Conservation (phyloP, 2,329 filamentous ascomycete species). For the Colletotrichum godetiae region DNA sequence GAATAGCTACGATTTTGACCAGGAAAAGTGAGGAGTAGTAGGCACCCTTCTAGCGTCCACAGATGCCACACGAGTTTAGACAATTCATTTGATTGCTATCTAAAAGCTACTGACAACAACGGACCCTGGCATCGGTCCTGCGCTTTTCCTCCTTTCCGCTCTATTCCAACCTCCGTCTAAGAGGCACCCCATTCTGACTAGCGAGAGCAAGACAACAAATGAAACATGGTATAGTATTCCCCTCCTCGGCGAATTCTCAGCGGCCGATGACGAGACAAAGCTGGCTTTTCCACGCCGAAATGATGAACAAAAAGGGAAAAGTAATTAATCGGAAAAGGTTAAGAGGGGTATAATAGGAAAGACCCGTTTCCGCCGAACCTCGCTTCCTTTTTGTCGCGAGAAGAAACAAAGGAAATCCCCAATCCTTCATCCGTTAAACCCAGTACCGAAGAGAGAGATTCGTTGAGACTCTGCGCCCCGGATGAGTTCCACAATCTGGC, state of each 20-base stretch:
- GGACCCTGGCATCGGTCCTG: neutral
- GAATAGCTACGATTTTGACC: conserved; percentile 72
- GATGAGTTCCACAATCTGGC: neutral
- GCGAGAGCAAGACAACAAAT: neutral
- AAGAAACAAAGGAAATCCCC: conserved; percentile 10
- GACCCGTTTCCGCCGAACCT: neutral
- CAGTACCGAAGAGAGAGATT: no score
- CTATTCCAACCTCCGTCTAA: neutral
- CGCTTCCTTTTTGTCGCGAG: conserved; percentile 1
- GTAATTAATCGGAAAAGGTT: neutral
- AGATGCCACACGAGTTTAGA: neutral
- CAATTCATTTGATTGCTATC: neutral
- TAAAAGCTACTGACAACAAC: neutral
- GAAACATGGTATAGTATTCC: conserved; percentile 14
- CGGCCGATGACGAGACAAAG: neutral
- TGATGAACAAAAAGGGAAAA: neutral
- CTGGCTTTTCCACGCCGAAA: neutral
- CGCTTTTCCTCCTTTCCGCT: neutral
- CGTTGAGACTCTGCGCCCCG: neutral
- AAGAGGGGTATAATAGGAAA: conserved; percentile 20
- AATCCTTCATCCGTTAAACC: neutral
- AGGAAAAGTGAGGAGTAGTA: conserved; percentile 44
- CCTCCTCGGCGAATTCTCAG: neutral
- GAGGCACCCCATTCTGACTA: neutral
- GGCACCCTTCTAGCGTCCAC: no score